phyloP scores from a whole-genome alignment of 441 rosid genomes.

The Populus hybrid region DNA sequence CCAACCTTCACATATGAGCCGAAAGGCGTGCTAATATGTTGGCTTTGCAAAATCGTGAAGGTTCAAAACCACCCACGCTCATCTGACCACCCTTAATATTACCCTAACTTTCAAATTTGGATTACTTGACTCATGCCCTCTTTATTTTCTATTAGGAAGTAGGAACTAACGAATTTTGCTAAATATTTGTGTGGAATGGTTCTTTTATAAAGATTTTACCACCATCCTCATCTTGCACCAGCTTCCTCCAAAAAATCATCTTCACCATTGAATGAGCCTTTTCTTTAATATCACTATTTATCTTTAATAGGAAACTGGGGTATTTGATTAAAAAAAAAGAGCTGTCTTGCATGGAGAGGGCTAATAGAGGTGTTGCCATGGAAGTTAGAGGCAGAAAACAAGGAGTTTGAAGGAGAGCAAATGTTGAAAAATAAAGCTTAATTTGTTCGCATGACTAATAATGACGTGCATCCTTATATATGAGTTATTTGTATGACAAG shows the following conservation, averaged over 20 bases:
- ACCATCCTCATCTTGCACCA: slow-evolving; percentile 12
- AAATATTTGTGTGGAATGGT: no score
- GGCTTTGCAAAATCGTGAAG: no score
- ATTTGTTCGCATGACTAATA: background rate
- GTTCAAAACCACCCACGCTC: no score
- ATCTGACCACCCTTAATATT: no score
- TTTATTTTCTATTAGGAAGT: no score
- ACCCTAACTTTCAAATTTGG: no score
- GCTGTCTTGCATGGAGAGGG: slow-evolving; percentile 5
- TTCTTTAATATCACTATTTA: slow-evolving; percentile 33
- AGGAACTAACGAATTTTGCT: no score
- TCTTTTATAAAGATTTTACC: background rate
- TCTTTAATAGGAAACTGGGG: slow-evolving; percentile 12
- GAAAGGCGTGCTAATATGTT: no score
- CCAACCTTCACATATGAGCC: no score
- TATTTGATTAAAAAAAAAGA: background rate
- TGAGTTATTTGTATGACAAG: no score
- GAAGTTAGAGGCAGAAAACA: background rate
- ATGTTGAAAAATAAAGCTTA: background rate
- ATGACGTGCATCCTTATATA: no score
- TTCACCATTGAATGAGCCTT: slow-evolving; percentile 44
- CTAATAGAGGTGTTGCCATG: slow-evolving; percentile 25
- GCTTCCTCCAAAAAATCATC: slow-evolving; percentile 50
- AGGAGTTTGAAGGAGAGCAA: background rate
- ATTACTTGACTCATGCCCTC: no score